phyloP scores from a whole-genome alignment of 345 rosid species.

The Citrus reticulata region DNA sequence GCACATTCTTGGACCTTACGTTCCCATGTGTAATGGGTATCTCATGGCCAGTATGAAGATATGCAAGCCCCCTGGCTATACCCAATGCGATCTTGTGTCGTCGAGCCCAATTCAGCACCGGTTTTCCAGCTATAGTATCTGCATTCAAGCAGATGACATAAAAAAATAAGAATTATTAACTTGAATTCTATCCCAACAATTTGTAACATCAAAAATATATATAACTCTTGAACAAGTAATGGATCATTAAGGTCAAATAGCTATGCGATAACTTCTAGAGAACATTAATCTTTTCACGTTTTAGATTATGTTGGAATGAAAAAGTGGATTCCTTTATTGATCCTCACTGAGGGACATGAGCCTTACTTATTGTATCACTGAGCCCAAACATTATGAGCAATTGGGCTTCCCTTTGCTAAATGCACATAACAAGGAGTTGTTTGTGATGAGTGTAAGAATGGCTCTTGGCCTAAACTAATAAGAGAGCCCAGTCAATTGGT shows the following conservation, averaged over 20 bases:
- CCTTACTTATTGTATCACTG: neutral
- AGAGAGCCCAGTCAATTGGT: neutral
- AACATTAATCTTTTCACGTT: neutral
- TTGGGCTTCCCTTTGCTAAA: neutral
- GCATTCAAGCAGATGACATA: conserved; percentile 16
- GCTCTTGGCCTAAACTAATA: neutral
- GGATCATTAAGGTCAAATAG: neutral
- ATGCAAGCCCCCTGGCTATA: conserved; percentile 81
- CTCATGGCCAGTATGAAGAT: conserved; percentile 82
- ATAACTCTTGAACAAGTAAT: neutral
- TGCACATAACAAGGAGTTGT: neutral
- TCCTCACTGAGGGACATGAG: neutral
- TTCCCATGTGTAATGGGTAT: conserved; percentile 83
- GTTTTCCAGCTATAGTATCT: conserved; percentile 80
- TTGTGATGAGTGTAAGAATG: neutral
- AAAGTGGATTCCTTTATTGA: neutral
- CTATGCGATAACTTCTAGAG: neutral
- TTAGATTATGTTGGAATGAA: neutral
- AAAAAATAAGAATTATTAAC: neutral
- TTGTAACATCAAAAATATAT: neutral
- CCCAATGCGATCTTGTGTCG: conserved; percentile 92
- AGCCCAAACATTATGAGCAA: neutral
- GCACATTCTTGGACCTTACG: conserved; percentile 83
- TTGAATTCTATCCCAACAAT: neutral
- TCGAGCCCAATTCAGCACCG: conserved; percentile 85